Base-by-base conservation (phyloP, 192 early-diverging fungal species). In the Coemansia sp. region DNA sequence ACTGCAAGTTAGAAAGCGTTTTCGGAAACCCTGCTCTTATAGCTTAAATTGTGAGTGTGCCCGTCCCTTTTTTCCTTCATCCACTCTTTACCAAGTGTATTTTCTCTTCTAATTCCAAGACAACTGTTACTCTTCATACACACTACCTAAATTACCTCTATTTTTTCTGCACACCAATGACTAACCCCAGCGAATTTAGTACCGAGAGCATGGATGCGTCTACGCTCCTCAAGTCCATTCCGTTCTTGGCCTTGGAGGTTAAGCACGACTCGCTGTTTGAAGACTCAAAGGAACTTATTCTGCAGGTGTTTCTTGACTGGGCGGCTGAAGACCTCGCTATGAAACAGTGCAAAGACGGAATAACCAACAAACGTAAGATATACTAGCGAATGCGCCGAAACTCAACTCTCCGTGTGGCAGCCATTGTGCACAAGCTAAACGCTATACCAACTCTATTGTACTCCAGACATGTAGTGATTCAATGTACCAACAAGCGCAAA, bases 321-420 rank as follows among this genome's bases (percentile, higher is more conserved):
- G 64, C 67, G 9, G 63, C 48, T 24, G 62, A 82, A 14, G 80
- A 90, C 34, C 66, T 90, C 22, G 69, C 58, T 5, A 74, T 89
- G 45, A 61, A 78, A 18, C 84, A 91, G 59, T 89, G 81, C 80
- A 90, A 87, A 62, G 89, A 88, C 59, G 90, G 90, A 23, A 91
- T 91, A 44, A 91, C 90, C 55, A 91, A 91, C 69, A 89, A 91
- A 53, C 66, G 71, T 73, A 68, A 63, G 66, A n/a, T 63, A 7
- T n/a, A 2, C 42, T 34, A 6, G 38, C 21, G 41, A 11, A 12
- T 48, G 27, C 39, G 13, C 12, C 18, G 18, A 24, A 17, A 58
- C n/a, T n/a, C n/a, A n/a, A n/a, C n/a, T n/a, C n/a, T n/a, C n/a
- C n/a, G n/a, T n/a, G n/a, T n/a, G n/a, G n/a, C n/a, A n/a, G n/a